phyloP scores from a whole-genome alignment of 257 asterid species.

The Verbena officinalis region DNA sequence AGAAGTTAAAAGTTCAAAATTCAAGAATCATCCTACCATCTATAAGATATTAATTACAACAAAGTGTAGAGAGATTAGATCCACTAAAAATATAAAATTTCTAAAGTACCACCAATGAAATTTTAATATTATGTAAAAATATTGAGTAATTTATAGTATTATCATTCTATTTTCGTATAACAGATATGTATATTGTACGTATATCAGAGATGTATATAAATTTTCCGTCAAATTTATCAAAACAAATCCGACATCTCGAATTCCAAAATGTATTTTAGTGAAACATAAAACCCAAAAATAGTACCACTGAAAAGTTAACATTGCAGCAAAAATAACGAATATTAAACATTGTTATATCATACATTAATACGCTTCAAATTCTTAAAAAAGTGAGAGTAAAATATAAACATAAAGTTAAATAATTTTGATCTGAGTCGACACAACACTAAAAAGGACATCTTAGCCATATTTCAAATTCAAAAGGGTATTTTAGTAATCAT shows the following conservation, averaged over 20 bases:
- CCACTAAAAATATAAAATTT: not conserved
- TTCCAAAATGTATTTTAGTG: no score
- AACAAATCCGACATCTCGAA: no score
- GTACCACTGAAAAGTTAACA: no score
- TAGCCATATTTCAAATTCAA: constrained; percentile 35
- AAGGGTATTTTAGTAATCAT: constrained; percentile 38
- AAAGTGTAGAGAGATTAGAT: not conserved
- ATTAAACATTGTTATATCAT: no score
- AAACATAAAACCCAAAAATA: no score
- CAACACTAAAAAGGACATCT: constrained; percentile 23
- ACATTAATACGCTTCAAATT: not conserved
- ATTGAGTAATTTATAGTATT: no score
- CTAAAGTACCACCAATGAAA: not conserved
- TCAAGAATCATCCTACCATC: constrained; percentile 43
- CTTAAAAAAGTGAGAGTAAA: not conserved
- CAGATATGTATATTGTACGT: not conserved
- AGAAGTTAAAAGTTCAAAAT: constrained; percentile 68
- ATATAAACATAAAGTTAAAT: not conserved
- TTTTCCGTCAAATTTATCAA: not conserved
- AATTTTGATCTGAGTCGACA: not conserved
- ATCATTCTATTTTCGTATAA: not conserved
- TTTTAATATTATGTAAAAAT: not conserved
- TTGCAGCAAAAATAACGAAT: no score
- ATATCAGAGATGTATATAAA: not conserved
- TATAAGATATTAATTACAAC: not conserved